Evolutionary conservation across 768 basidiomycete species (phyloP), one percentile per base, ranked within the genome.

Genomic region (Panus rudis): DNA sequence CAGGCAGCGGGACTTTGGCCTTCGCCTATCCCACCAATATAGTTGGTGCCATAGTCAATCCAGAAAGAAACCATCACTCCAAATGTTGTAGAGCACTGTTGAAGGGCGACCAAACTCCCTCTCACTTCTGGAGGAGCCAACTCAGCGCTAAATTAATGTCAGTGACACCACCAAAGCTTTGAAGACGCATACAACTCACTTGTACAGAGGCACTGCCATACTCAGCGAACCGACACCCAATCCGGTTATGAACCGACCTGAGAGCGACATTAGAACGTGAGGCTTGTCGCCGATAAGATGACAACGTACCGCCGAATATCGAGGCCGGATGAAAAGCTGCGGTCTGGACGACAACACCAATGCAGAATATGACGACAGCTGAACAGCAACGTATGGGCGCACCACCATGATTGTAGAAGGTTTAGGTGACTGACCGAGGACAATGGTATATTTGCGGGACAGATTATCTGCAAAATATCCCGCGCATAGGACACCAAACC

Each of bases 141-240:
- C 59, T 75, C 71, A 32, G 69, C 70, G 50, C 66, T 65, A 39
- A 2, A 20, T 45, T n/a, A 45, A 41, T 37, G 17, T 17, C n/a
- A n/a, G n/a, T n/a, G 26, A 43, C 22, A 34, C n/a, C 17, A 26
- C 11, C 20, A 20, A 41, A 16, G 33, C 11, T 31, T 21, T n/a
- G n/a, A n/a, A n/a, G n/a, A 25, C 19, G 27, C 33, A 21, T 12
- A 25, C 48, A 10, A 35, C 56, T 35, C 14, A 58, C 60, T 88
- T 88, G 69, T 84, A 87, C 26, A 89, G 69, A 1, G 87, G 87
- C 8, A 90, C 85, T n/a, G 75, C 73, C 84, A 87, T 87, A 52
- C 81, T 84, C 17, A 89, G 65, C 3, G 84, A 84, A 10, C 87
- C 87, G 14, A 90, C 83, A 38, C 84, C 87, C 34, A 88, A 63